A percentile compares a stretch with the other conserved stretches of the same genome.
Evolutionary conservation across 192 early-diverging fungal genomes (phyloP).

Genomic region (Allomyces macrogynus): DNA sequence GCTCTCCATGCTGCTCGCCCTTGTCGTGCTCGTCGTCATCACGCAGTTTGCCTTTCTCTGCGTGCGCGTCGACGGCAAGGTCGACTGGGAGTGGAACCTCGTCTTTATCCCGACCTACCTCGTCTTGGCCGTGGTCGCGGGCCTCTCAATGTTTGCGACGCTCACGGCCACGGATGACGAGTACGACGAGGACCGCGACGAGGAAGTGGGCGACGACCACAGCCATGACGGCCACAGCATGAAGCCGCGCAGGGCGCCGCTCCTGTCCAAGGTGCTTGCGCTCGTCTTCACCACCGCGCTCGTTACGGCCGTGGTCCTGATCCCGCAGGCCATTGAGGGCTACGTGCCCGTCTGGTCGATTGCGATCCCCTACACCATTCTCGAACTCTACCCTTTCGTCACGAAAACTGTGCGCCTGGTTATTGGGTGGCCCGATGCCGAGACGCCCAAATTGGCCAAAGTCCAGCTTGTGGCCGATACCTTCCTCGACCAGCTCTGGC

Average conservation of each 20-base stretch:
- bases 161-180: not conserved
- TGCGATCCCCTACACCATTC: not conserved
- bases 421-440: too few species aligned
- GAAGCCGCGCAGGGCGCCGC: not conserved
- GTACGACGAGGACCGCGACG: not conserved
- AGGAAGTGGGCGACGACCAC: not conserved
- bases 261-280: not conserved
- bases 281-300: not conserved
- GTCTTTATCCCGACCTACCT: constrained; percentile 75
- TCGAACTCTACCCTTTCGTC: not conserved
- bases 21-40: constrained; percentile 41
- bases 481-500: too few species aligned
- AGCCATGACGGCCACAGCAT: too few species aligned
- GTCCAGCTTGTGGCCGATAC: too few species aligned
- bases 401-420: not conserved
- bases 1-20: constrained; percentile 27
- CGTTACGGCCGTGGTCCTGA: not conserved
- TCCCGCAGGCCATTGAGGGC: not conserved
- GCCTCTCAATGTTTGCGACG: not conserved
- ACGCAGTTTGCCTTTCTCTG: constrained; percentile 67
- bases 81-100: constrained; percentile 44
- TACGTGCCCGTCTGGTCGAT: not conserved
- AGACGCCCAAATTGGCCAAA: too few species aligned
- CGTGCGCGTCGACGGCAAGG: constrained; percentile 44
- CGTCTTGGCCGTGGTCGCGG: constrained; percentile 20